A percentile compares a stretch with the other conserved stretches of the same genome.
Conservation (phyloP, 768 basidiomycete genomes). For the Termitomyces sp. region DNA sequence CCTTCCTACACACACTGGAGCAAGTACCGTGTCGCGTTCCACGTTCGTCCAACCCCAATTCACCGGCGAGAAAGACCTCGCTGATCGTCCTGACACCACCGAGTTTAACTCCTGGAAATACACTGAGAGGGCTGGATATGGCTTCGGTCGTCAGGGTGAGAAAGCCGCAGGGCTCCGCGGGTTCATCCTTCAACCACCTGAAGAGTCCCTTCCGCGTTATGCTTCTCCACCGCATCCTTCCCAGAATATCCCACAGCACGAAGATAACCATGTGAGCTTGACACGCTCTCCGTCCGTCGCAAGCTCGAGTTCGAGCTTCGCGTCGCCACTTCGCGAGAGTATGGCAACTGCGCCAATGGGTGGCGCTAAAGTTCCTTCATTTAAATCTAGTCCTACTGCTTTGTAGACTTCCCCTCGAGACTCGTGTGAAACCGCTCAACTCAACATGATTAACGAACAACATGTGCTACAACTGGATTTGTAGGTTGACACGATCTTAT, state of each 20-base stretch:
- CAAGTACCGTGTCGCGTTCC: conserved; percentile 30
- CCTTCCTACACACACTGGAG: conserved; percentile 43
- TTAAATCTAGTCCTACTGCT: conserved; percentile 30
- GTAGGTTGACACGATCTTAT: conserved; percentile 5
- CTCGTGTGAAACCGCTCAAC: neutral
- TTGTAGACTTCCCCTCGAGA: conserved; percentile 12
- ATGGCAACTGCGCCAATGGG: conserved; percentile 8
- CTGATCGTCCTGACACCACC: conserved; percentile 17
- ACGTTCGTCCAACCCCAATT: conserved; percentile 28
- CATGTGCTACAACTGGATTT: conserved; percentile 11
- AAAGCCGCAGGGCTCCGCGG: conserved; percentile 70
- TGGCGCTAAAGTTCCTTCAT: conserved; percentile 14
- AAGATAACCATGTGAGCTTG: conserved; percentile 12
- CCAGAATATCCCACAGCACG: neutral
- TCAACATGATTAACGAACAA: neutral
- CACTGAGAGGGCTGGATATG: conserved; percentile 46
- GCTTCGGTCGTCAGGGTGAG: conserved; percentile 81
- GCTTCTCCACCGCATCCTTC: conserved; percentile 28
- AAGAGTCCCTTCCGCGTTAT: conserved; percentile 52
- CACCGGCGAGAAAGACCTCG: conserved; percentile 14
- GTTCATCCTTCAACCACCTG: conserved; percentile 53
- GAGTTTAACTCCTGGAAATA: conserved; percentile 26
- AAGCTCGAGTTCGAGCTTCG: conserved; percentile 32
- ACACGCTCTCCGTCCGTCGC: conserved; percentile 25
- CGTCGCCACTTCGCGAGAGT: conserved; percentile 26